Percentiles rank a stretch among this genome's conserved stretches.
Conservation (phyloP, 352 stramenopile species). For the Phytophthora niederhauseri region DNA sequence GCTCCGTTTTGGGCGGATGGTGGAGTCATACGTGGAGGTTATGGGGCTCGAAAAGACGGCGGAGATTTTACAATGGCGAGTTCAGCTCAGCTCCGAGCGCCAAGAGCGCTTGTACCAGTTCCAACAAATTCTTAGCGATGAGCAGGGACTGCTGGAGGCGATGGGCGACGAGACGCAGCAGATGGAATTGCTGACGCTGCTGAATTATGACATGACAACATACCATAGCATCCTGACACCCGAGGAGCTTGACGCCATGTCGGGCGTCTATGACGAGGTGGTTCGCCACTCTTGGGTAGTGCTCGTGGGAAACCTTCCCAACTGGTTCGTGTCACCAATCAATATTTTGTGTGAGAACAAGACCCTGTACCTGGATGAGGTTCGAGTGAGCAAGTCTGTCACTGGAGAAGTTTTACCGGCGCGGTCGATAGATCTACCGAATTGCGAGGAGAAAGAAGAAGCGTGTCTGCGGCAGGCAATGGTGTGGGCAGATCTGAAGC, state of each 20-base stretch:
- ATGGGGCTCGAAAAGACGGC: neutral
- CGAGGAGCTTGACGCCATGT: neutral
- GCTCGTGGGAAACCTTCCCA: neutral
- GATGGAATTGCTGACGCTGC: neutral
- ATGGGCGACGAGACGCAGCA: neutral
- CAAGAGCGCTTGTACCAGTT: neutral
- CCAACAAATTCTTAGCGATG: neutral
- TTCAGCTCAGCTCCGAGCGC: neutral
- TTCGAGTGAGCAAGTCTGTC: neutral
- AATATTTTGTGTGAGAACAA: neutral
- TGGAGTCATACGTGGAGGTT: slow-evolving; percentile 2
- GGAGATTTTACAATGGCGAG: neutral
- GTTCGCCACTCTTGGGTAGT: neutral
- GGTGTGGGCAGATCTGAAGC: slow-evolving; percentile 16
- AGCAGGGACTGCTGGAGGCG: neutral
- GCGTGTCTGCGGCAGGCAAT: slow-evolving; percentile 5
- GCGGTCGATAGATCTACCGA: neutral
- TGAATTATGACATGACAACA: neutral
- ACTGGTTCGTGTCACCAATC: neutral
- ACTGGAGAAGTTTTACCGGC: neutral
- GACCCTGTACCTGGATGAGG: neutral
- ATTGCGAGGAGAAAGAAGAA: neutral
- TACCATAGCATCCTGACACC: neutral
- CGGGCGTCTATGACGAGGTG: neutral
- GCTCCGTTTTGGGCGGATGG: neutral